Evolutionary conservation across 2,329 filamentous ascomycete species (phyloP).

Genomic region (Chaetomium strumarium): DNA sequence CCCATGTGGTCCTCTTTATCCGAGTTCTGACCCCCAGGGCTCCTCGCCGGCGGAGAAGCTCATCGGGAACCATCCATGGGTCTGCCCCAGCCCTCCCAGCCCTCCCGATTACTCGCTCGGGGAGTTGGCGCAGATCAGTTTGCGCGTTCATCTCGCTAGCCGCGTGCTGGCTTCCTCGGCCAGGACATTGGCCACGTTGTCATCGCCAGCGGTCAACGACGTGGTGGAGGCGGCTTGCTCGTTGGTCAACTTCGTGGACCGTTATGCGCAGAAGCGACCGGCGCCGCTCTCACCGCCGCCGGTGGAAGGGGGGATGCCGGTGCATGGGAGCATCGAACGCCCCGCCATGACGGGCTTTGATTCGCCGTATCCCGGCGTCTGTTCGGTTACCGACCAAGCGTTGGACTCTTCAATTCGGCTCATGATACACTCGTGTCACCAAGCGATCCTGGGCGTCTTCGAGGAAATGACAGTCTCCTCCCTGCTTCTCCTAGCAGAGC

Average conservation of each 20-base stretch:
- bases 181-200: background rate
- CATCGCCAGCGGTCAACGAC: slow-evolving; percentile 15
- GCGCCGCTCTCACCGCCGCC: background rate
- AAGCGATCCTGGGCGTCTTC: slow-evolving; percentile 14
- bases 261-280: background rate
- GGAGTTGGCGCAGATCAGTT: slow-evolving; percentile 9
- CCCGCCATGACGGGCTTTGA: background rate
- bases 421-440: slow-evolving; percentile 11
- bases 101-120: slow-evolving; percentile 4
- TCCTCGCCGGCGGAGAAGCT: background rate
- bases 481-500: background rate
- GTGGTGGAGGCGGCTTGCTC: slow-evolving; percentile 15
- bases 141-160: slow-evolving; percentile 16
- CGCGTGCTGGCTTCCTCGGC: background rate
- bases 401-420: slow-evolving; percentile 10
- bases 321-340: background rate
- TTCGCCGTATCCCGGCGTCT: background rate
- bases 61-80: slow-evolving; percentile 4
- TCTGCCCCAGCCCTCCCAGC: background rate
- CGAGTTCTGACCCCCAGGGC: background rate
- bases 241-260: slow-evolving; percentile 12
- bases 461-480: slow-evolving; percentile 11
- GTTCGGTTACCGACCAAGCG: slow-evolving; percentile 1
- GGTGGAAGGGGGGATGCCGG: background rate
- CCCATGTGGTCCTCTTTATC: background rate